Conservation (phyloP, 495 filamentous ascomycete genomes). For the Hypomontagnella monticulosa region DNA sequence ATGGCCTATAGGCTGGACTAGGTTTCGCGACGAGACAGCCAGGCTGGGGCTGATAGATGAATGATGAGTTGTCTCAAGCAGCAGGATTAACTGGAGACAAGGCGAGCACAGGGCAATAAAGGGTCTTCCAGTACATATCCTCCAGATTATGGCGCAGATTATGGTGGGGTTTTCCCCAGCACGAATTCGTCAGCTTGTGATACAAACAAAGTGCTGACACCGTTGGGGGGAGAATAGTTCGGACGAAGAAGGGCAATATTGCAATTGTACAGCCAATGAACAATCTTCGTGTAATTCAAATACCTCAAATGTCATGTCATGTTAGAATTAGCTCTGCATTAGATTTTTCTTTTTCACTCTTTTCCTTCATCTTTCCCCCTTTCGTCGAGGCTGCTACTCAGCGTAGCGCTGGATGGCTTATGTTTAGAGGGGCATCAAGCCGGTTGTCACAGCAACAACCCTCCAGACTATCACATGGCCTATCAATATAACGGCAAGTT, state of each 20-base stretch:
- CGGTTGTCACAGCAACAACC: conserved; percentile 30
- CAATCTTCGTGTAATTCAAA: background rate
- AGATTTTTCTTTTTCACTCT: background rate
- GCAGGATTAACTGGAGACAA: conserved; percentile 18
- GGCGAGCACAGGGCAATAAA: conserved; percentile 31
- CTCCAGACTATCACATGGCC: background rate
- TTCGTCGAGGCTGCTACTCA: background rate
- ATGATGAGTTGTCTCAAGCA: conserved; percentile 36
- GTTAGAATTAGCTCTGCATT: background rate
- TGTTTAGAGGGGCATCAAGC: conserved; percentile 29
- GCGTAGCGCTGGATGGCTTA: conserved; percentile 7
- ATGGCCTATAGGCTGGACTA: conserved; percentile 20
- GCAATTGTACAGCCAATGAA: background rate
- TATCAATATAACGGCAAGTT: conserved; percentile 21
- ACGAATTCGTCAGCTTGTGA: conserved; percentile 23
- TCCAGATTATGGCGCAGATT: conserved; percentile 13
- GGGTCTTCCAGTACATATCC: conserved; percentile 24
- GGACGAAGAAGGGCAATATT: background rate
- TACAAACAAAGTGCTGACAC: conserved; percentile 40
- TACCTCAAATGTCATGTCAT: background rate
- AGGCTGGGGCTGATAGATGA: conserved; percentile 22
- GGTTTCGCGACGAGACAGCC: conserved; percentile 29
- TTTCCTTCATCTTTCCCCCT: conserved; percentile 3
- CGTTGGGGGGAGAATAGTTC: conserved; percentile 5
- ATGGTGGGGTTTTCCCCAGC: conserved; percentile 26